These are phyloP conservation scores for Gonium pectorale DNA, from an alignment of 139 green algal genomes.

Conservation along the genomic window DNA sequence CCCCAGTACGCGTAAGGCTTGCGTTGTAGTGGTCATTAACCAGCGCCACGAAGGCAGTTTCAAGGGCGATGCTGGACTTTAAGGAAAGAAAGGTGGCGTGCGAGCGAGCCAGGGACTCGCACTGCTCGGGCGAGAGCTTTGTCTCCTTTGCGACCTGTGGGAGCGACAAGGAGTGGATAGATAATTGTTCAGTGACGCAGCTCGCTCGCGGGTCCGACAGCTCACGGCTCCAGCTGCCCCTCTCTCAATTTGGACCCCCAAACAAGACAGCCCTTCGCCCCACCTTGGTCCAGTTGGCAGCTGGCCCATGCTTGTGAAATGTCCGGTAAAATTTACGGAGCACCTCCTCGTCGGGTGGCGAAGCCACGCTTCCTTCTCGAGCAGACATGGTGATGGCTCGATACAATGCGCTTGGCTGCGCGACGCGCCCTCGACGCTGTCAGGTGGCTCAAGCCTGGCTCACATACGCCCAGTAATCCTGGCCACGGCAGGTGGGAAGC, in stretches of 20 bases:
- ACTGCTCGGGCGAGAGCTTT: constrained; percentile 31
- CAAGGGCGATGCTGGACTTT: constrained; percentile 40
- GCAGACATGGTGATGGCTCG: too few species aligned
- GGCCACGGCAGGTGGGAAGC: too few species aligned
- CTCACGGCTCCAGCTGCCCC: background rate
- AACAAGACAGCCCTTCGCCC: constrained; percentile 9
- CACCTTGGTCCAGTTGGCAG: constrained; percentile 35
- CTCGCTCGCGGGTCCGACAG: too few species aligned
- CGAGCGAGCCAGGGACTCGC: constrained; percentile 60
- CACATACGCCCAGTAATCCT: too few species aligned
- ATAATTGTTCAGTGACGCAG: too few species aligned
- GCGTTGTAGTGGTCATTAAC: constrained; percentile 42
- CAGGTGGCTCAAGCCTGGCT: too few species aligned
- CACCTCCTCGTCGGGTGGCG: constrained; percentile 17
- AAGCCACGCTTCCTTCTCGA: too few species aligned
- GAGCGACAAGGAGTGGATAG: too few species aligned
- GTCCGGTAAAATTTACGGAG: constrained; percentile 36
- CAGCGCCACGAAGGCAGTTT: constrained; percentile 56
- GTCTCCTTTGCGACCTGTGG: constrained; percentile 23
- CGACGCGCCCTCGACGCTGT: too few species aligned
- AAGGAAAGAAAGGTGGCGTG: constrained; percentile 68
- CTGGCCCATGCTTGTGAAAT: constrained; percentile 32
- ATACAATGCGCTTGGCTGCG: too few species aligned
- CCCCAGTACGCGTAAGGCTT: background rate
- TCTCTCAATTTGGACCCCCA: background rate